These are phyloP conservation scores for Neltuma alba DNA, from an alignment of 306 rosid genomes.

Conservation along the genomic window DNA sequence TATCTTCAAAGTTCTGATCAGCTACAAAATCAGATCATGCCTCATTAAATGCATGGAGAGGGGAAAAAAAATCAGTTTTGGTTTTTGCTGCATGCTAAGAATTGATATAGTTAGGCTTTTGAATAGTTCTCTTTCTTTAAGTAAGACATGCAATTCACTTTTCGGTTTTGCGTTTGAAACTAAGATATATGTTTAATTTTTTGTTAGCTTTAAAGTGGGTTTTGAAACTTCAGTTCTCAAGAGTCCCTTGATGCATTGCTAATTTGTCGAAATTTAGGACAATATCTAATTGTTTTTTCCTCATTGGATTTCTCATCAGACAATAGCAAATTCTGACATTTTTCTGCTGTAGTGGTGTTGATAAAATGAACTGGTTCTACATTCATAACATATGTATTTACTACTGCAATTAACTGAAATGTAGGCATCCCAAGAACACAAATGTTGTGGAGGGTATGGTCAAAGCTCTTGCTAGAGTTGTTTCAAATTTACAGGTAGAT, in stretches of 20 bases:
- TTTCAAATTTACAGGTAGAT: constrained; percentile 84
- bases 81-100: background rate
- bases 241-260: background rate
- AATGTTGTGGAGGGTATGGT: constrained; percentile 96
- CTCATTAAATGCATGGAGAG: constrained; percentile 1
- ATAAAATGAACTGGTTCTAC: background rate
- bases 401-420: constrained; percentile 33
- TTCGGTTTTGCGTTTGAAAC: background rate
- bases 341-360: background rate
- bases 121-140: background rate
- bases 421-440: constrained; percentile 92
- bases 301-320: background rate
- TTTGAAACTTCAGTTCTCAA: background rate
- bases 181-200: background rate
- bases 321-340: background rate
- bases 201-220: background rate
- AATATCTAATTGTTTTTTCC: background rate
- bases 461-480: constrained; percentile 94
- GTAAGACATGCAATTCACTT: background rate
- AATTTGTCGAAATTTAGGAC: constrained; percentile 1
- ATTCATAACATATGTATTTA: constrained; percentile 1
- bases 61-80: constrained; percentile 8
- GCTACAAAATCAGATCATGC: background rate
- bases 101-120: background rate
- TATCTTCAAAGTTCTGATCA: background rate